Evolutionary conservation across 208 protist species (phyloP).

Genomic region (Trypanosoma boissoni): DNA sequence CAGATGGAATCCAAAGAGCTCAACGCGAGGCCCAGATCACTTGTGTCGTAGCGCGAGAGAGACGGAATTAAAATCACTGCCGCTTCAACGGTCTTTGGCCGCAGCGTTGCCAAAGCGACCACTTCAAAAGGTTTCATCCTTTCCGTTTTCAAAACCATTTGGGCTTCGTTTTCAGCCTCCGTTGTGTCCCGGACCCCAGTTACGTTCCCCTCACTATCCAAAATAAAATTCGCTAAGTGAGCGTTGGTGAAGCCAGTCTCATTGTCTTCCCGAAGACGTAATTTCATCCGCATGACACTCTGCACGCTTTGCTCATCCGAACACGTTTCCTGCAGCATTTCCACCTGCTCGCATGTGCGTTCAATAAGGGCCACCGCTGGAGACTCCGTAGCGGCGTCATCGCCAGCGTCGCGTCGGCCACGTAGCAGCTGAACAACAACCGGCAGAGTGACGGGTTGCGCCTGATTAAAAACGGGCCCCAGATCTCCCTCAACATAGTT

Average conservation of each 20-base stretch:
- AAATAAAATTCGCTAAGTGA: constrained; percentile 39
- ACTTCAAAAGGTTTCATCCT: constrained; percentile 75
- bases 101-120: constrained; percentile 65
- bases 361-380: constrained; percentile 33
- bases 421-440: constrained; percentile 59
- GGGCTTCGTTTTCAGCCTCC: constrained; percentile 35
- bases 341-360: constrained; percentile 48
- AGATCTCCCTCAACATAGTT: constrained; percentile 80
- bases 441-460: constrained; percentile 68
- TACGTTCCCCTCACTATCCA: constrained; percentile 25
- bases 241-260: constrained; percentile 34
- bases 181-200: constrained; percentile 12
- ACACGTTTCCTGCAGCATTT: constrained; percentile 62
- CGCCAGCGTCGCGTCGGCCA: constrained; percentile 21
- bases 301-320: constrained; percentile 27
- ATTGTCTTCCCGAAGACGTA: constrained; percentile 29
- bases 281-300: constrained; percentile 24
- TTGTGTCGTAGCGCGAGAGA: constrained; percentile 63
- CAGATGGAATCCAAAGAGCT: constrained; percentile 20
- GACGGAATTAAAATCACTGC: constrained; percentile 73
- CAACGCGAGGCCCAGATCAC: constrained; percentile 37
- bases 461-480: constrained; percentile 60
- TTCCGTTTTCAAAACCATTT: constrained; percentile 17
- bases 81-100: constrained; percentile 60
- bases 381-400: constrained; percentile 20